Percentiles rank a stretch among this genome's conserved stretches.
These are phyloP conservation scores for Rhodocollybia butyracea DNA, from an alignment of 768 basidiomycete species.

Conservation along the genomic window DNA sequence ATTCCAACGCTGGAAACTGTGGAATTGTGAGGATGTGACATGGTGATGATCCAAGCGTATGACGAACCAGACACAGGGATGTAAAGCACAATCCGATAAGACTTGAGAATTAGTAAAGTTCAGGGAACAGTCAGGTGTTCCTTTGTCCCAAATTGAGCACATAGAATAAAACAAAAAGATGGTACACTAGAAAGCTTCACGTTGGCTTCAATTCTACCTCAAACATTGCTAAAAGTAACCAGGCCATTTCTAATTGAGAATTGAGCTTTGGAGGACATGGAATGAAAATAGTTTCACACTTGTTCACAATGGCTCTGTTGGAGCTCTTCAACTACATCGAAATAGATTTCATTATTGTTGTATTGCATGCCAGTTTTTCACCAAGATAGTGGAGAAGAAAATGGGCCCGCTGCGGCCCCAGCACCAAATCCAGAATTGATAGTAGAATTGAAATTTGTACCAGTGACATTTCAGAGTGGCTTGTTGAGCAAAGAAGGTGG, in stretches of 20 bases:
- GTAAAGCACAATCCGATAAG: slow-evolving; percentile 80
- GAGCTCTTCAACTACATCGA: slow-evolving; percentile 84
- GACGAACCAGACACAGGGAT: slow-evolving; percentile 84
- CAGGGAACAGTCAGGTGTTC: slow-evolving; percentile 83
- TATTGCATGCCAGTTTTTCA: slow-evolving; percentile 80
- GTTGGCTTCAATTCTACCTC: slow-evolving; percentile 75
- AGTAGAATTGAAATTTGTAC: too few relatives aligned
- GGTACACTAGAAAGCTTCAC: slow-evolving; percentile 78
- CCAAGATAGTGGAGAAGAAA: slow-evolving; percentile 94
- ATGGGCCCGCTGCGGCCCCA: too few relatives aligned
- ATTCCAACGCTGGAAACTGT: slow-evolving; percentile 75
- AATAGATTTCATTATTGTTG: slow-evolving; percentile 88
- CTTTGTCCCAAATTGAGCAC: slow-evolving; percentile 30
- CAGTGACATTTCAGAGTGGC: too few relatives aligned
- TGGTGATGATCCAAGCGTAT: slow-evolving; percentile 20
- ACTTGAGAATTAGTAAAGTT: too few relatives aligned
- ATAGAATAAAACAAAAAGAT: slow-evolving; percentile 29
- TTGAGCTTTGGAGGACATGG: too few relatives aligned
- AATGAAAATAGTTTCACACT: too few relatives aligned
- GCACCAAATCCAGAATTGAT: too few relatives aligned
- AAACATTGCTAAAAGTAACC: too few relatives aligned
- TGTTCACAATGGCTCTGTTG: too few relatives aligned
- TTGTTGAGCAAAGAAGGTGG: slow-evolving; percentile 86
- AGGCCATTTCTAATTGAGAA: too few relatives aligned
- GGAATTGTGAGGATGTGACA: too few relatives aligned